Percentiles rank a stretch among this genome's conserved stretches.
Conservation (phyloP, 495 filamentous ascomycete species). For the Pseudoneurospora amorphoporcata region DNA sequence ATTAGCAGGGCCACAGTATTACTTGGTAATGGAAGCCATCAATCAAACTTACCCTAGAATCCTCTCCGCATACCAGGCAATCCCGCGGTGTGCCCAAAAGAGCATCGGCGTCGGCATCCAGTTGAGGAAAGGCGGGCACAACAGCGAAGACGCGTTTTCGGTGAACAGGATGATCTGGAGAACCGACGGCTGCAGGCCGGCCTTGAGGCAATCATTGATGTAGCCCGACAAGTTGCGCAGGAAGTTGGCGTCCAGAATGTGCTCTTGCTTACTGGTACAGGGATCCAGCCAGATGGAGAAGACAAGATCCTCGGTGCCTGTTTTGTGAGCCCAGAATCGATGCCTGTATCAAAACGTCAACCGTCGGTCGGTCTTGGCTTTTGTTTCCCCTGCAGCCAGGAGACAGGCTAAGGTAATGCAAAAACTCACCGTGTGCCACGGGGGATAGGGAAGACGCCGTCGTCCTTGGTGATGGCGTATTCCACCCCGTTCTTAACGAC, state of each 20-base stretch:
- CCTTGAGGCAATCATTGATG: constrained; percentile 1
- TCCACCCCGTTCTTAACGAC: constrained; percentile 1
- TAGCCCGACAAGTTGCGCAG: constrained; percentile 1
- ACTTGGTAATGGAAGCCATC: not conserved
- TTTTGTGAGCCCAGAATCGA: constrained; percentile 1
- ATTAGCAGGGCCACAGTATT: constrained; percentile 1
- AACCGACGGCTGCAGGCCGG: constrained; percentile 1
- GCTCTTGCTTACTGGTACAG: not conserved
- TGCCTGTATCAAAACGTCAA: constrained; percentile 1
- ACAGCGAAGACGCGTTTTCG: not conserved
- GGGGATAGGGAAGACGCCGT: constrained; percentile 1
- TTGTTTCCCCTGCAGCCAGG: too few species aligned
- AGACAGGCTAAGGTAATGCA: not conserved
- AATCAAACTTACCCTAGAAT: not conserved
- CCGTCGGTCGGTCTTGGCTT: too few species aligned
- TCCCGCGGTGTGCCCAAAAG: constrained; percentile 1
- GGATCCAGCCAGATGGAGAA: constrained; percentile 1
- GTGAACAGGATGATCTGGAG: constrained; percentile 1
- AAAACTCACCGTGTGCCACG: constrained; percentile 1
- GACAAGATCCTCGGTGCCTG: constrained; percentile 1
- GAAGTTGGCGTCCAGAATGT: constrained; percentile 1
- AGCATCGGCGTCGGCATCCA: constrained; percentile 2
- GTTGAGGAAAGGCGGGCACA: constrained; percentile 1
- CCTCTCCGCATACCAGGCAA: constrained; percentile 1
- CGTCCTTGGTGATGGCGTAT: constrained; percentile 1